Base-by-base conservation (phyloP, 2,329 filamentous ascomycete species). In the Fusarium humuli region DNA sequence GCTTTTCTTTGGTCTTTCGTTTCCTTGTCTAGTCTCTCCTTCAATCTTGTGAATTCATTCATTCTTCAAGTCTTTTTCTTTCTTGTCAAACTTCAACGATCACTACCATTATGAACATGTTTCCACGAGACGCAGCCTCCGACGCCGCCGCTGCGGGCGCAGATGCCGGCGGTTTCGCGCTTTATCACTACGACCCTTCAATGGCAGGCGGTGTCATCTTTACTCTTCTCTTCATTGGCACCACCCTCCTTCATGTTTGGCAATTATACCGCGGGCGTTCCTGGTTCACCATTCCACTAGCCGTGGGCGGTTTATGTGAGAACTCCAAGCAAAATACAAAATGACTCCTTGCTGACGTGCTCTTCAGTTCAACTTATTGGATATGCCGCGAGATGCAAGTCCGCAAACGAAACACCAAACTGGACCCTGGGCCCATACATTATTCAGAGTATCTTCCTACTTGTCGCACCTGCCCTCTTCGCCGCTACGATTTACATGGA, bases 401-500 rank as follows among this genome's bases (percentile, higher is more conserved):
- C 61, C 4, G 11, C 58, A 1, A 47, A 63, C 1, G 61, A 63
- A 41, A 37, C 10, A 0, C 61, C 61, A 3, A 7, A 63, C 16
- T 63, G 61, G 61, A 47, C 42, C 1, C 14, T 63, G 1, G 42
- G 42, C 0, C 61, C 58, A 2, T 63, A 63, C 3, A 63, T 63
- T 3, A 63, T 63, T 3, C 61, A 63, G 3, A 63, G 58, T 6
- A 63, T 63, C 14, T 23, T 63, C 0, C 23, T 63, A 0, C 58
- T 63, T 0, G 58, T 63, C 1, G 42, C 61, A 0, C 61, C 61
- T 0, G 58, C 58, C 0, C 61, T 63, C 13, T 63, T 48, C 6
- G 61, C 61, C 2, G 61, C 61, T 3, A 63, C 47, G 0, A 57
- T 63, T 0, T 63, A 63, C 3, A 63, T 63, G 61, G 61, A 63